phyloP scores from a whole-genome alignment of 148 eudicot species.

The Rhododendron molle region DNA sequence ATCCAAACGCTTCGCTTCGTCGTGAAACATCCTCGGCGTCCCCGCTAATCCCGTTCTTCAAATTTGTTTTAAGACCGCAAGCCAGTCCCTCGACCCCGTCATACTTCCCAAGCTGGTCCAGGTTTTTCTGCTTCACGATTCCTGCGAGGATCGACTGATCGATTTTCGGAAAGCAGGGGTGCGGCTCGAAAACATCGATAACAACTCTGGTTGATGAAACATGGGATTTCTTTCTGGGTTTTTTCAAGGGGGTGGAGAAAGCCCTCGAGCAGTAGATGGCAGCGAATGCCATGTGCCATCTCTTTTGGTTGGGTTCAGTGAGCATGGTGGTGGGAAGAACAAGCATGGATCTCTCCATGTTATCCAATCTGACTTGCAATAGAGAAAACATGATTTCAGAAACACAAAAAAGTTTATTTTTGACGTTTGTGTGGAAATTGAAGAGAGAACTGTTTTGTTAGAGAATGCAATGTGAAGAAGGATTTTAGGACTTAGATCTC shows the following conservation, averaged over 20 bases:
- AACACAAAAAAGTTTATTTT: neutral
- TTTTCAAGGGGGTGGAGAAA: conserved; percentile 6
- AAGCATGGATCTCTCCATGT: neutral
- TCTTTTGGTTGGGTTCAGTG: neutral
- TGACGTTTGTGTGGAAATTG: neutral
- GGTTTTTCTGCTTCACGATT: neutral
- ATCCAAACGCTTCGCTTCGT: neutral
- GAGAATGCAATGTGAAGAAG: neutral
- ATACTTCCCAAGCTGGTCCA: neutral
- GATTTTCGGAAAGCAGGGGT: neutral
- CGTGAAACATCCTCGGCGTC: neutral
- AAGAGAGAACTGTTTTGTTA: neutral
- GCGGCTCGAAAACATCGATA: neutral
- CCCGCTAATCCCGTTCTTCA: neutral
- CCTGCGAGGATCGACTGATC: neutral
- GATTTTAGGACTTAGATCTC: no score
- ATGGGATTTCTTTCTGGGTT: neutral
- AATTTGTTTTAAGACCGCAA: neutral
- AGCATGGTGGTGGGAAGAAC: neutral
- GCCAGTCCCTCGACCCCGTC: neutral
- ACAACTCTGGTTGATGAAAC: neutral
- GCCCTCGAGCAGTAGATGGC: conserved; percentile 19
- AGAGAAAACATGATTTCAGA: neutral
- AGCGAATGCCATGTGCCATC: conserved; percentile 18
- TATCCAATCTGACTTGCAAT: no score